Evolutionary conservation across 2,329 filamentous ascomycete genomes (phyloP).

Genomic region (Sclerotinia borealis): DNA sequence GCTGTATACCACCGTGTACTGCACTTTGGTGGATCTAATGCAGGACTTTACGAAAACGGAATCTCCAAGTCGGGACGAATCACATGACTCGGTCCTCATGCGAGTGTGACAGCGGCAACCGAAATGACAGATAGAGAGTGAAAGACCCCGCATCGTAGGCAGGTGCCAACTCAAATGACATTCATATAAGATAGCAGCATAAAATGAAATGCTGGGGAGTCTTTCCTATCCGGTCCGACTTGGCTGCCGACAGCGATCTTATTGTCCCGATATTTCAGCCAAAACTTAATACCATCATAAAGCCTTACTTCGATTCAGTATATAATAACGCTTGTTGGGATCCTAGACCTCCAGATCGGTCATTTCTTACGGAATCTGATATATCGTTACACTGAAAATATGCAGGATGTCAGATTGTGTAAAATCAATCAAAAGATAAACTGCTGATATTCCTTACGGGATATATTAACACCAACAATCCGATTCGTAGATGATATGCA

Average conservation of each 20-base stretch:
- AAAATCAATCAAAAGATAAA: not conserved
- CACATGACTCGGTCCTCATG: not conserved
- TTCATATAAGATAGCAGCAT: not conserved
- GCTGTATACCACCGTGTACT: not conserved
- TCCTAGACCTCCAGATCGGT: not conserved
- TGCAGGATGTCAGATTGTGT: not conserved
- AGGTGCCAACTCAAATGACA: not conserved
- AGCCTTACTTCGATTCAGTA: not conserved
- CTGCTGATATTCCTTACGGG: not conserved
- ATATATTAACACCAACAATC: not conserved
- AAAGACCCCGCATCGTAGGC: not conserved
- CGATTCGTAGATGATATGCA: conserved; percentile 4
- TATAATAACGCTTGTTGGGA: not conserved
- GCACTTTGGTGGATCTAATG: not conserved
- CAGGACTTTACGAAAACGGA: not conserved
- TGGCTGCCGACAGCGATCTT: conserved; percentile 2
- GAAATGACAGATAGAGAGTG: not conserved
- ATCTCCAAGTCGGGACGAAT: not conserved
- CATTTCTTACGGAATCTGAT: conserved; percentile 3
- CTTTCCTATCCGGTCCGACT: not conserved
- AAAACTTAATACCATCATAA: not conserved
- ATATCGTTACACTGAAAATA: not conserved
- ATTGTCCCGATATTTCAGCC: not conserved
- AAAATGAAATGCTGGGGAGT: not conserved
- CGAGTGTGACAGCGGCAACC: not conserved